phyloP scores from a whole-genome alignment of 202 grass and related monocot genomes.

The Cymbopogon flexuosus region DNA sequence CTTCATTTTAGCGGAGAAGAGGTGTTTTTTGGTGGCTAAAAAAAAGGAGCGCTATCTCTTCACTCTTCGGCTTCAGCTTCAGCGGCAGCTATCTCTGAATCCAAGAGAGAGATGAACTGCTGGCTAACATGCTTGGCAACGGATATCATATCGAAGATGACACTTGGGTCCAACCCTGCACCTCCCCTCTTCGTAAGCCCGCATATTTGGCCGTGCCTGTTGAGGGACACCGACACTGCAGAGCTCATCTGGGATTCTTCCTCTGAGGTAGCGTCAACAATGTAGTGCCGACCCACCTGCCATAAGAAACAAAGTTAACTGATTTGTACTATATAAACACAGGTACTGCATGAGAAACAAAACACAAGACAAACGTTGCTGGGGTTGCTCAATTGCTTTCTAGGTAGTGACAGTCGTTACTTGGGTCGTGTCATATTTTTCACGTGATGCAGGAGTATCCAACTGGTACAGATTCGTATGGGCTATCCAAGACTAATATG shows the following conservation, averaged over 20 bases:
- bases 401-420: neutral
- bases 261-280: slow-evolving; percentile 71
- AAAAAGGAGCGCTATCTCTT: no score
- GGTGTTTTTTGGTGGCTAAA: no score
- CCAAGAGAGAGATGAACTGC: slow-evolving; percentile 48
- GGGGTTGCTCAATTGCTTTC: neutral
- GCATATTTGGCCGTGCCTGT: slow-evolving; percentile 63
- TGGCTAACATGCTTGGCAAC: slow-evolving; percentile 65
- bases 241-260: slow-evolving; percentile 92
- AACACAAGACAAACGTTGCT: neutral
- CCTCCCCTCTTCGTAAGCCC: slow-evolving; percentile 77
- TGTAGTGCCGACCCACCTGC: slow-evolving; percentile 71
- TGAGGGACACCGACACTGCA: slow-evolving; percentile 69
- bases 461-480: neutral
- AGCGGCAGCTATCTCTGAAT: slow-evolving; percentile 60
- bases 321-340: neutral
- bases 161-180: slow-evolving; percentile 65
- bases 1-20: no score
- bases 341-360: neutral
- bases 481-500: no score
- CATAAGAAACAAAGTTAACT: slow-evolving; percentile 11
- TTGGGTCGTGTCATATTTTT: neutral
- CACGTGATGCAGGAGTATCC: neutral
- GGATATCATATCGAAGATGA: slow-evolving; percentile 84
- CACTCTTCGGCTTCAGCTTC: slow-evolving; percentile 51